Conservation (phyloP, 2,329 filamentous ascomycete species). For the Curvularia sp. region DNA sequence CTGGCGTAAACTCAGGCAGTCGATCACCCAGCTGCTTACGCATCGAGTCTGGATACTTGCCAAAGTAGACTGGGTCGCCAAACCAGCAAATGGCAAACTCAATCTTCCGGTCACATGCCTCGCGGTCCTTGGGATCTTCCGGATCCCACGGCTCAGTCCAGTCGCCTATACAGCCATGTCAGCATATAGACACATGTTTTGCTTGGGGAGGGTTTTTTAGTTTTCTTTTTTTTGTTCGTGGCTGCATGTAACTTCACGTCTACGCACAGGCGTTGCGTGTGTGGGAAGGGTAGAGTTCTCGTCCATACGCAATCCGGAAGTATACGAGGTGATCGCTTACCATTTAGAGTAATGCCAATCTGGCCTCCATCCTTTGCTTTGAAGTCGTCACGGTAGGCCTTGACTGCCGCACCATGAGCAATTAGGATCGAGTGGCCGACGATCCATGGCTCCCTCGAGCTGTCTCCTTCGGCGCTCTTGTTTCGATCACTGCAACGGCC, state of each 20-base stretch:
- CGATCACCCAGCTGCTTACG: conserved; percentile 78
- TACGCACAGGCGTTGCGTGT: not conserved
- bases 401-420: conserved; percentile 80
- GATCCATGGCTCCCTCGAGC: conserved; percentile 78
- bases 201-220: no score
- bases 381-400: conserved; percentile 83
- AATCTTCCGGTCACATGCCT: conserved; percentile 79
- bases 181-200: conserved; percentile 16
- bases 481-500: conserved; percentile 79
- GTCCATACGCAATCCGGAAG: conserved; percentile 18
- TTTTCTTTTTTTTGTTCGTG: not conserved
- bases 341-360: conserved; percentile 89
- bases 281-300: conserved; percentile 24
- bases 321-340: conserved; percentile 51
- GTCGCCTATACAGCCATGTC: conserved; percentile 62
- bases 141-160: conserved; percentile 84
- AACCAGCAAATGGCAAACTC: conserved; percentile 91
- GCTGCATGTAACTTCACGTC: not conserved
- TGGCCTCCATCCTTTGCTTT: conserved; percentile 73
- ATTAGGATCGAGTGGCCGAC: conserved; percentile 82
- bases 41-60: conserved; percentile 85
- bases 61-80: conserved; percentile 84
- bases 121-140: conserved; percentile 74
- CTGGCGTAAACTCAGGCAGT: conserved; percentile 74
- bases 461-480: conserved; percentile 75